These are phyloP conservation scores for Candida sakaeoensis DNA, from an alignment of 805 yeast species.

Conservation along the genomic window DNA sequence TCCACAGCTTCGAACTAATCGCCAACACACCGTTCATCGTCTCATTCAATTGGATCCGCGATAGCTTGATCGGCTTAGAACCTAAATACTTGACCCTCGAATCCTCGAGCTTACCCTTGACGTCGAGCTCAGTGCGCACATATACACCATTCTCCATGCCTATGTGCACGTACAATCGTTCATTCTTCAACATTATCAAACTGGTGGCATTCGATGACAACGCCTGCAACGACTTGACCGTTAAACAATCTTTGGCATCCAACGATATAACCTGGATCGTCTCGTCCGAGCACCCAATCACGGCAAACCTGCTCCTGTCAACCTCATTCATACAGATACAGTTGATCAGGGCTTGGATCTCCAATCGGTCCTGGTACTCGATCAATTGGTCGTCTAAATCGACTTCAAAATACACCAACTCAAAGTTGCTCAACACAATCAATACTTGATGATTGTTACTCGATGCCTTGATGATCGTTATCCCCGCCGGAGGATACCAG, in stretches of 20 bases:
- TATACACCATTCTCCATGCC: constrained; percentile 86
- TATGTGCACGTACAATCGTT: constrained; percentile 51
- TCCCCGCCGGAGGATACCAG: constrained; percentile 85
- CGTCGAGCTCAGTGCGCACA: constrained; percentile 57
- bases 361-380: constrained; percentile 64
- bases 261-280: constrained; percentile 67
- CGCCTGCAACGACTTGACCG: constrained; percentile 60
- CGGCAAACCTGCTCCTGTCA: constrained; percentile 51
- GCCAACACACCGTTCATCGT: constrained; percentile 40
- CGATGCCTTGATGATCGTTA: constrained; percentile 55
- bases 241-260: constrained; percentile 56
- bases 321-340: constrained; percentile 41
- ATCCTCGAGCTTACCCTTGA: constrained; percentile 57
- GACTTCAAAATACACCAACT: constrained; percentile 78
- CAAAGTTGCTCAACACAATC: constrained; percentile 67
- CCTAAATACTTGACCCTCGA: constrained; percentile 75
- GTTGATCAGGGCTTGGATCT: constrained; percentile 49
- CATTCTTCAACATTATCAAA: constrained; percentile 19
- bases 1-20: constrained; percentile 53
- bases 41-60: constrained; percentile 24
- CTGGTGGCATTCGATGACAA: constrained; percentile 46
- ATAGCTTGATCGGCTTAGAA: constrained; percentile 53
- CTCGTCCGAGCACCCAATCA: constrained; percentile 69
- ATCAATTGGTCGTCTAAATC: constrained; percentile 58
- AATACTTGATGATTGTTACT: constrained; percentile 66